A percentile compares a stretch with the other conserved stretches of the same genome.
Evolutionary conservation across 495 filamentous ascomycete genomes (phyloP).

Genomic region (Massariosphaeria phaeospora): DNA sequence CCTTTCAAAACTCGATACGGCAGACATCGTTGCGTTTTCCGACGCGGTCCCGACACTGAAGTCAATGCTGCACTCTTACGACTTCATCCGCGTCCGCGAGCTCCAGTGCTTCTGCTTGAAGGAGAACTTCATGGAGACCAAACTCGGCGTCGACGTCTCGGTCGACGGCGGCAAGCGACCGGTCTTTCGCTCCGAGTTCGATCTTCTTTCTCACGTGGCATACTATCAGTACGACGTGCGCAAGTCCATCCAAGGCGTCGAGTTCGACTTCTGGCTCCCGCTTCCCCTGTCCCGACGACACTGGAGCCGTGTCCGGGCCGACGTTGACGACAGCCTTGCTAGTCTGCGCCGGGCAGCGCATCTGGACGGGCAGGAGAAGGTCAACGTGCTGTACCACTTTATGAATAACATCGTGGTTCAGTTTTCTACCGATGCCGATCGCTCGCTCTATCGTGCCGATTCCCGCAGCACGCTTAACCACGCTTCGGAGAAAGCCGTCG

Average conservation of each 20-base stretch:
- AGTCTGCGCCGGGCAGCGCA: constrained; percentile 23
- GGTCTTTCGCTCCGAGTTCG: constrained; percentile 46
- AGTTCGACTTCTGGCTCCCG: constrained; percentile 46
- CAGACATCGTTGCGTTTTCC: constrained; percentile 41
- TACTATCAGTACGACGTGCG: constrained; percentile 37
- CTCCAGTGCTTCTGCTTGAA: constrained; percentile 51
- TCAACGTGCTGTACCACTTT: constrained; percentile 46
- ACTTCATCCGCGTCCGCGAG: constrained; percentile 46
- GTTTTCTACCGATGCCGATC: constrained; percentile 40
- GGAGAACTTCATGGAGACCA: constrained; percentile 38
- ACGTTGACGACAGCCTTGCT: constrained; percentile 26
- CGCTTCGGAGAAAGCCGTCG: constrained; percentile 51
- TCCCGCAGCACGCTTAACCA: constrained; percentile 44
- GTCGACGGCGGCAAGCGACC: constrained; percentile 5
- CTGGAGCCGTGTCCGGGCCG: constrained; percentile 40
- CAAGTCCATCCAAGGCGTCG: constrained; percentile 42
- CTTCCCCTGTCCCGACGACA: constrained; percentile 47
- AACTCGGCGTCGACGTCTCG: constrained; percentile 48
- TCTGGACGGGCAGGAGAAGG: constrained; percentile 8
- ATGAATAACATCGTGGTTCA: constrained; percentile 51
- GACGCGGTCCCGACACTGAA: constrained; percentile 42
- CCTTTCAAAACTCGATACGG: constrained; percentile 39
- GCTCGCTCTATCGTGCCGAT: background rate
- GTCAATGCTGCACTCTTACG: constrained; percentile 38
- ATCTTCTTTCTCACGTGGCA: constrained; percentile 45